Evolutionary conservation across 192 early-diverging fungal species (phyloP), one percentile per base, ranked within the genome.

Genomic region (Coemansia biformis): DNA sequence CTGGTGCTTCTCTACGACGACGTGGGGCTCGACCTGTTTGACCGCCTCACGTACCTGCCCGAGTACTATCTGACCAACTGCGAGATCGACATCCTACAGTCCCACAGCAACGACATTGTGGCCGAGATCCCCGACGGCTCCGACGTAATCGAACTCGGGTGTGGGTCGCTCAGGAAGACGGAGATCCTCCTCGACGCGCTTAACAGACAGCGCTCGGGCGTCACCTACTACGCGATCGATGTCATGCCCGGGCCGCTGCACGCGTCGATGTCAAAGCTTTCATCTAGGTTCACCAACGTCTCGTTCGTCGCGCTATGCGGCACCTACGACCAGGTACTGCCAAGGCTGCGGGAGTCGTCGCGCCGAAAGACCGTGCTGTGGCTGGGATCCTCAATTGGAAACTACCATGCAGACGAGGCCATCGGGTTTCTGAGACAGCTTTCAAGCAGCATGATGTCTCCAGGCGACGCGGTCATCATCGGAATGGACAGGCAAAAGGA

Each of bases 331-430:
- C 85, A 93, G 55, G 85, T 85, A 0, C 63, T 94, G 29, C 69
- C 83, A 12, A 52, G 59, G 31, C 81, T 81, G 19, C 57, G 66
- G 12, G 59, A 77, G 26, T 59, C 63, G 0, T 9, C 64, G 3
- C 77, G 83, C 1, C 83, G 72, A 9, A 91, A 89, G 61, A 81
- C 81, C 4, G 61, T 91, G 9, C 63, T 93, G 36, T 96, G 93
- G 93, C 74, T 96, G 21, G 93, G 93, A 0, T 88, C 85, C 3
- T 92, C 89, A 0, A 86, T 97, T 21, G 92, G 93, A 8, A 94
- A 93, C 56, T 64, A 79, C 35, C 73, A 58, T 14, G 68, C 83
- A 17, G 29, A 62, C 4, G 86, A 89, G 10, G 89, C 87, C 6
- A 74, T 62, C 12, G 60, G 56, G 0, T 92, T 97, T 51, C 54